These are phyloP conservation scores for Amanita thiersii DNA, from an alignment of 768 basidiomycete species.

Conservation along the genomic window DNA sequence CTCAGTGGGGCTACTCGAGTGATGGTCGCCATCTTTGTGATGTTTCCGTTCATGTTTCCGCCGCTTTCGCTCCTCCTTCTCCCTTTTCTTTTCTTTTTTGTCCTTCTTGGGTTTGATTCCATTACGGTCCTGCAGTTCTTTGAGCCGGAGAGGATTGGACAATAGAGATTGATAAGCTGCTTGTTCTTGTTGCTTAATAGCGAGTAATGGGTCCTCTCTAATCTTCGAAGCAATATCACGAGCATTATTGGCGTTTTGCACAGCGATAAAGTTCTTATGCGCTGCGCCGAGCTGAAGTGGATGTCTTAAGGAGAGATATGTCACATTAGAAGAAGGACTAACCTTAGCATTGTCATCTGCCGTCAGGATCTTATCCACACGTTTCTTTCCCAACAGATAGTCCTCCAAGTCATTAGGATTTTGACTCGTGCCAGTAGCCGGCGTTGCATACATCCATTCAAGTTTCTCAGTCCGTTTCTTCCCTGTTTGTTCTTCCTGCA, in stretches of 20 bases:
- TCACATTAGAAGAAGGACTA: slow-evolving; percentile 11
- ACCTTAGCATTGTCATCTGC: slow-evolving; percentile 91
- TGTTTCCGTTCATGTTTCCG: slow-evolving; percentile 31
- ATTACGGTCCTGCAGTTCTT: slow-evolving; percentile 71
- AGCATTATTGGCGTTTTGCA: slow-evolving; percentile 86
- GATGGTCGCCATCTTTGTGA: slow-evolving; percentile 20
- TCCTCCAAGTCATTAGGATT: slow-evolving; percentile 93
- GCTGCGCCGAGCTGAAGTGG: slow-evolving; percentile 62
- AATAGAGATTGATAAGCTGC: slow-evolving; percentile 81
- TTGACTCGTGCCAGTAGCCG: slow-evolving; percentile 79
- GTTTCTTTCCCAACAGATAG: slow-evolving; percentile 93
- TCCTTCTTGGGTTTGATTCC: slow-evolving; percentile 79
- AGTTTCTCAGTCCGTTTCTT: slow-evolving; percentile 90
- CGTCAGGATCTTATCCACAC: slow-evolving; percentile 92
- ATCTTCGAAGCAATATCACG: slow-evolving; percentile 91
- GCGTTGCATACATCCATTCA: slow-evolving; percentile 99
- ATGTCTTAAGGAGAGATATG: background rate
- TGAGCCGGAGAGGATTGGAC: slow-evolving; percentile 78
- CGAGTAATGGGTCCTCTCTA: slow-evolving; percentile 93
- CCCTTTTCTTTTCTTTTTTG: slow-evolving; percentile 52
- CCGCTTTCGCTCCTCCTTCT: slow-evolving; percentile 38
- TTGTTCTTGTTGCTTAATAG: slow-evolving; percentile 97
- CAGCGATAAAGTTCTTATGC: slow-evolving; percentile 89
- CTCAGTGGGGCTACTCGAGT: slow-evolving; percentile 33
- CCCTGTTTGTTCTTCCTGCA: slow-evolving; percentile 94